Percentiles rank a stretch among this genome's conserved stretches.
These are phyloP conservation scores for Mikania micrantha DNA, from an alignment of 129 eudicot genomes.

Conservation along the genomic window DNA sequence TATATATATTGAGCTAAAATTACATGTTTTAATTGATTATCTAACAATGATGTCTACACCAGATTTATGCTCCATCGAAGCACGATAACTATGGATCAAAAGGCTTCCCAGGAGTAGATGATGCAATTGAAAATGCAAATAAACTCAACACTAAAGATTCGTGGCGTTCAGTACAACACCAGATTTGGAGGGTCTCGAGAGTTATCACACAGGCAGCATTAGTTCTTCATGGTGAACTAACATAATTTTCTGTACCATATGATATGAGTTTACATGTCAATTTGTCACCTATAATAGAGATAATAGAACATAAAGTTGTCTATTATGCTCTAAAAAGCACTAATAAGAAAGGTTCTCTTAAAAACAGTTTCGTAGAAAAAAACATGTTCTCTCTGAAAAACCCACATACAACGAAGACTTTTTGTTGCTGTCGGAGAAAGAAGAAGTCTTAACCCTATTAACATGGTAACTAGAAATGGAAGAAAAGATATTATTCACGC, in stretches of 20 bases:
- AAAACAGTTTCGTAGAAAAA: too few species aligned
- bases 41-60: constrained; percentile 13
- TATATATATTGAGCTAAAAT: too few species aligned
- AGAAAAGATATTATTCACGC: too few species aligned
- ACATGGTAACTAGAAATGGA: too few species aligned
- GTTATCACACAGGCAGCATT: constrained; percentile 66
- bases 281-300: neutral
- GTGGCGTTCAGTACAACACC: constrained; percentile 71
- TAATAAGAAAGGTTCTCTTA: too few species aligned
- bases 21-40: neutral
- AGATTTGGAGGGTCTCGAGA: constrained; percentile 88
- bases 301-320: too few species aligned
- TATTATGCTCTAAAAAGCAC: too few species aligned
- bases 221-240: constrained; percentile 57
- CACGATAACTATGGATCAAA: constrained; percentile 77
- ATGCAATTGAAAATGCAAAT: constrained; percentile 62
- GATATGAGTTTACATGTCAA: neutral
- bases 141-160: constrained; percentile 42
- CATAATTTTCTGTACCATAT: constrained; percentile 23
- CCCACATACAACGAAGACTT: too few species aligned
- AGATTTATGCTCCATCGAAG: constrained; percentile 86
- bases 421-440: too few species aligned
- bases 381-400: too few species aligned
- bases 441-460: too few species aligned
- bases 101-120: constrained; percentile 76